phyloP scores from a whole-genome alignment of 805 yeast species.

The Yarrowia bubula region DNA sequence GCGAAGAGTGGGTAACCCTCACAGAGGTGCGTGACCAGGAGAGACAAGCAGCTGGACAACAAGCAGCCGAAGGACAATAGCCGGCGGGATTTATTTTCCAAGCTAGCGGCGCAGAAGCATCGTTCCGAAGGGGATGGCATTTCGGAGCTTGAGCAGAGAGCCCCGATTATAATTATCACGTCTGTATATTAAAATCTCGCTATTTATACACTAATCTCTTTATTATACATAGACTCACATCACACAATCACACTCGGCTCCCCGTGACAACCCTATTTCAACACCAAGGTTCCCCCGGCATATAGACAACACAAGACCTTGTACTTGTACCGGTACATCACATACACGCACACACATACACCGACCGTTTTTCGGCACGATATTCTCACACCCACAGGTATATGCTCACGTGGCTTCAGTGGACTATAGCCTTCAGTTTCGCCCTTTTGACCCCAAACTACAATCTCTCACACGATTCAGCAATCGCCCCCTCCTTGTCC shows the following conservation, averaged over 20 bases:
- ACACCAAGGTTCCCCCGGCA: slow-evolving; percentile 24
- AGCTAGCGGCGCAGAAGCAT: not conserved
- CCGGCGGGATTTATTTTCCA: not conserved
- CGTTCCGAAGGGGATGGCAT: no score
- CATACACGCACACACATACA: no score
- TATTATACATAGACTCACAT: slow-evolving; percentile 9
- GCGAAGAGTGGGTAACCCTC: not conserved
- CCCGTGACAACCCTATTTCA: slow-evolving; percentile 24
- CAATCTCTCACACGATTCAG: not conserved
- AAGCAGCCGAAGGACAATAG: no score
- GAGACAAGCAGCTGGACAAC: not conserved
- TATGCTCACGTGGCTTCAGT: slow-evolving; percentile 25
- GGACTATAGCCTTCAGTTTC: not conserved
- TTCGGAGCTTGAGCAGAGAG: not conserved
- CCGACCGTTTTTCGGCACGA: no score
- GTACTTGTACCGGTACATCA: not conserved
- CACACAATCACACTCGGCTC: slow-evolving; percentile 23
- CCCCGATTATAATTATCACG: not conserved
- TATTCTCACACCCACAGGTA: not conserved
- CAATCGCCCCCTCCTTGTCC: not conserved
- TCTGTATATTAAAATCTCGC: slow-evolving; percentile 1
- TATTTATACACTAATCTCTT: slow-evolving; percentile 13
- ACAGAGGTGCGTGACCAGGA: not conserved
- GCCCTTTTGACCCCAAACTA: not conserved
- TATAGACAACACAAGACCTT: not conserved